phyloP scores from a whole-genome alignment of 2,329 filamentous ascomycete species.

The Ceratocystis lukuohia region DNA sequence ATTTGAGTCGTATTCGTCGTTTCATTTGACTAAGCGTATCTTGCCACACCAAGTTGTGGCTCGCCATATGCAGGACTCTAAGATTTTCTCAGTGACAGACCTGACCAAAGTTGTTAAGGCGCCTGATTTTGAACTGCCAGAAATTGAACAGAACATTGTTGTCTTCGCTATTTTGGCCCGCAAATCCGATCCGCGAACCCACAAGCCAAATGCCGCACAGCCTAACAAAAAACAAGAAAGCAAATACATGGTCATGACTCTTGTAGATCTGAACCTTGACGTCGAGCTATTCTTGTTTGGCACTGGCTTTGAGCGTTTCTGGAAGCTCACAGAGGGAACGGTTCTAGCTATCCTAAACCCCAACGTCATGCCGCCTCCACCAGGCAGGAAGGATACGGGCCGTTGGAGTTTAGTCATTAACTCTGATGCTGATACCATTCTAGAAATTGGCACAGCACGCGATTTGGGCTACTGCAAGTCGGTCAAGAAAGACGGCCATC shows the following conservation, averaged over 20 bases:
- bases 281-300: slow-evolving; percentile 87
- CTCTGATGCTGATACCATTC: slow-evolving; percentile 73
- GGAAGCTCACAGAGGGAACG: slow-evolving; percentile 86
- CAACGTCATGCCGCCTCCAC: slow-evolving; percentile 73
- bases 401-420: slow-evolving; percentile 76
- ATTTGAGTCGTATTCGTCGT: slow-evolving; percentile 75
- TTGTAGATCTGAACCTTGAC: slow-evolving; percentile 83
- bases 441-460: slow-evolving; percentile 73
- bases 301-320: slow-evolving; percentile 80
- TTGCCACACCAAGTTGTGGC: slow-evolving; percentile 70
- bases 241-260: slow-evolving; percentile 84
- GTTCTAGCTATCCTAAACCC: slow-evolving; percentile 88
- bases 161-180: slow-evolving; percentile 76
- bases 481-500: slow-evolving; percentile 68
- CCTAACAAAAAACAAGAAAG: slow-evolving; percentile 31
- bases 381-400: slow-evolving; percentile 60
- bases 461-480: slow-evolving; percentile 84
- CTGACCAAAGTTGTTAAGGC: slow-evolving; percentile 68
- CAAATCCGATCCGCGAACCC: slow-evolving; percentile 66
- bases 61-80: slow-evolving; percentile 65
- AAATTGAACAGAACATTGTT: slow-evolving; percentile 76
- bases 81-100: slow-evolving; percentile 63
- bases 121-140: slow-evolving; percentile 68
- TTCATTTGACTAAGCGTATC: slow-evolving; percentile 71
- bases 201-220: slow-evolving; percentile 32